phyloP scores from a whole-genome alignment of 768 basidiomycete genomes.

The Harrya chromipes region DNA sequence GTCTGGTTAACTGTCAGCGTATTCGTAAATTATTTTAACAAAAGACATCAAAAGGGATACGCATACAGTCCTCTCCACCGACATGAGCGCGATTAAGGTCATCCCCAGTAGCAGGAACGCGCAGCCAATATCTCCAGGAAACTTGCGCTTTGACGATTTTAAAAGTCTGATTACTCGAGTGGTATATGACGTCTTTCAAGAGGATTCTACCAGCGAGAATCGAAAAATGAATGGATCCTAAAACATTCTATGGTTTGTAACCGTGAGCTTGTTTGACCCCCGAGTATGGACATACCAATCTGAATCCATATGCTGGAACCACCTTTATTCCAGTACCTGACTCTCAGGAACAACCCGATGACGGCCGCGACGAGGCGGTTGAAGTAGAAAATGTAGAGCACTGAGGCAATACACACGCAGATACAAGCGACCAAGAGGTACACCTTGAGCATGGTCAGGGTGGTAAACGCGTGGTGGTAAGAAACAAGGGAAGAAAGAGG shows the following conservation, averaged over 20 bases:
- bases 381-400: slow-evolving; percentile 89
- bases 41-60: slow-evolving; percentile 3
- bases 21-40: slow-evolving; percentile 4
- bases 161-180: slow-evolving; percentile 90
- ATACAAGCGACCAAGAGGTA: slow-evolving; percentile 64
- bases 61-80: slow-evolving; percentile 55
- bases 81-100: slow-evolving; percentile 50
- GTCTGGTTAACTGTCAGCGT: slow-evolving; percentile 33
- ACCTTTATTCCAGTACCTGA: slow-evolving; percentile 75
- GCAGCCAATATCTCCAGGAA: slow-evolving; percentile 94
- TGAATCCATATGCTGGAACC: slow-evolving; percentile 81
- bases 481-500: neutral
- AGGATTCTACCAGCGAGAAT: slow-evolving; percentile 83
- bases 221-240: slow-evolving; percentile 92
- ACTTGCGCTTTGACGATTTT: slow-evolving; percentile 80
- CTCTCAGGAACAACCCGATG: slow-evolving; percentile 61
- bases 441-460: slow-evolving; percentile 48
- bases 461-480: neutral
- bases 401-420: slow-evolving; percentile 48
- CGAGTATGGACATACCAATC: slow-evolving; percentile 52
- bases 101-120: slow-evolving; percentile 71
- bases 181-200: slow-evolving; percentile 83
- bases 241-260: neutral
- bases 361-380: slow-evolving; percentile 77
- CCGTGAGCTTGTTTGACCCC: neutral